These are phyloP conservation scores for Clathrospora elynae DNA, from an alignment of 2,329 filamentous ascomycete species.

Conservation along the genomic window DNA sequence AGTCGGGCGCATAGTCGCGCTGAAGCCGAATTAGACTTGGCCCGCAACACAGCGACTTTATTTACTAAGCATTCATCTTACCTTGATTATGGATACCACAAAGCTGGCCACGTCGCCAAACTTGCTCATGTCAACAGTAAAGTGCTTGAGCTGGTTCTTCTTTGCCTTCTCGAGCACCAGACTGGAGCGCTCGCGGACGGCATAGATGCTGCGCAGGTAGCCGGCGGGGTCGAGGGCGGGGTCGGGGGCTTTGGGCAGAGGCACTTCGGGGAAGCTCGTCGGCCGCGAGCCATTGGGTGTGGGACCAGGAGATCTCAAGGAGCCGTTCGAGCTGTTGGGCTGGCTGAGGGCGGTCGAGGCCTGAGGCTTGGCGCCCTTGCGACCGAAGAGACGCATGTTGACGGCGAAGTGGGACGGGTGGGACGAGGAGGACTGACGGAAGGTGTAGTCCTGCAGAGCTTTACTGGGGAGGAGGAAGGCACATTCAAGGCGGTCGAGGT, in stretches of 20 bases:
- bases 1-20: constrained; percentile 73
- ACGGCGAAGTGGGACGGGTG: constrained; percentile 11
- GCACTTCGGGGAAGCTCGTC: constrained; percentile 69
- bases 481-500: constrained; percentile 9
- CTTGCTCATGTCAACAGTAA: constrained; percentile 84
- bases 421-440: constrained; percentile 9
- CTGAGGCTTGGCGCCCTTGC: constrained; percentile 53
- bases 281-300: constrained; percentile 48
- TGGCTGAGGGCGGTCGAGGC: constrained; percentile 44
- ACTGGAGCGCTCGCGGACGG: constrained; percentile 79
- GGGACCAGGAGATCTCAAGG: constrained; percentile 57
- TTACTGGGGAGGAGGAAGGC: constrained; percentile 12
- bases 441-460: constrained; percentile 3
- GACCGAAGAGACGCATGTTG: constrained; percentile 60
- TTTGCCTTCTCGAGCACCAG: constrained; percentile 78
- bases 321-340: constrained; percentile 54
- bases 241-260: constrained; percentile 84
- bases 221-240: constrained; percentile 85
- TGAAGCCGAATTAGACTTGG: constrained; percentile 39
- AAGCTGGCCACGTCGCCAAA: constrained; percentile 83
- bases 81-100: constrained; percentile 94
- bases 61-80: constrained; percentile 48
- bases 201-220: constrained; percentile 86
- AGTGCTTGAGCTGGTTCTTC: constrained; percentile 78
- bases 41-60: background rate